These are phyloP conservation scores for Cytospora leucostoma DNA, from an alignment of 2,329 filamentous ascomycete genomes.

Conservation along the genomic window DNA sequence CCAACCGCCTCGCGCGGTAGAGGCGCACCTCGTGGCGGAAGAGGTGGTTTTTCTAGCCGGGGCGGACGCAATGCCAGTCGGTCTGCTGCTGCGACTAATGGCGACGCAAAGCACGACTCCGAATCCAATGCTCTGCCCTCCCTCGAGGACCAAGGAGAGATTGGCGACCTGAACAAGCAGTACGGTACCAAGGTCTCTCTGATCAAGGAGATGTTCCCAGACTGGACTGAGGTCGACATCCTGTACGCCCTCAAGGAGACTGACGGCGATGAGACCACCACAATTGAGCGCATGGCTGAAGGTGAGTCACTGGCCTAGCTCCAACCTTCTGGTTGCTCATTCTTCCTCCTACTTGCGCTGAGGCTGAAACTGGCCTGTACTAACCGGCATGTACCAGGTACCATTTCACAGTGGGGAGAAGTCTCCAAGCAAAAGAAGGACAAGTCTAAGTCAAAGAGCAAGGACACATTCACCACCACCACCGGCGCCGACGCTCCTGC, in stretches of 20 bases:
- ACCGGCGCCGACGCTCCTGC: conserved; percentile 51
- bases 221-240: conserved; percentile 94
- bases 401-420: conserved; percentile 81
- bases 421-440: conserved; percentile 81
- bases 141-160: conserved; percentile 81
- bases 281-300: conserved; percentile 78
- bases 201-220: conserved; percentile 90
- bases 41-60: conserved; percentile 50
- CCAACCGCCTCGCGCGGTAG: conserved; percentile 82
- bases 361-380: conserved; percentile 24
- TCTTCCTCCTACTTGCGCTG: conserved; percentile 5
- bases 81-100: conserved; percentile 67
- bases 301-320: conserved; percentile 51
- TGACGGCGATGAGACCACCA: conserved; percentile 72
- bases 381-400: conserved; percentile 51
- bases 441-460: conserved; percentile 69
- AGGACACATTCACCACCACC: conserved; percentile 57
- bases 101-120: conserved; percentile 65
- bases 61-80: conserved; percentile 68
- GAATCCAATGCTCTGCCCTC: conserved; percentile 57
- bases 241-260: conserved; percentile 91
- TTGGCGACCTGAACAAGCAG: conserved; percentile 88
- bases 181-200: conserved; percentile 77
- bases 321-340: conserved; percentile 9
- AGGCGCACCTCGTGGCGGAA: conserved; percentile 51